Conservation (phyloP, 805 yeast species). For the Kuraishia floccosa region DNA sequence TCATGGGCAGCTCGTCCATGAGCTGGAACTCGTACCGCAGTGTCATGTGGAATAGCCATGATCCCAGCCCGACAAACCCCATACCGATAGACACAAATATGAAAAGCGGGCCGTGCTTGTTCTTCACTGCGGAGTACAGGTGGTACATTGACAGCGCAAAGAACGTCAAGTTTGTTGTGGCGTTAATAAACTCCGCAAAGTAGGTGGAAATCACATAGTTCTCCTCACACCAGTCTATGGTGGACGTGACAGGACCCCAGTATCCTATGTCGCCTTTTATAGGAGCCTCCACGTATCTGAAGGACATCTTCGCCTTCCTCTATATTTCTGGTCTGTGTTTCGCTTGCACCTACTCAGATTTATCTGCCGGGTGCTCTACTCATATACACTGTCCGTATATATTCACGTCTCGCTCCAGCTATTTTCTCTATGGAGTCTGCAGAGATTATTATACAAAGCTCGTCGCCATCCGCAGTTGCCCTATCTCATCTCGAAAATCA, state of each 20-base stretch:
- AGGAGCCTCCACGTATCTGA: too few relatives aligned
- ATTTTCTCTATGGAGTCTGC: too few relatives aligned
- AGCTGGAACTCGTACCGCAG: constrained; percentile 75
- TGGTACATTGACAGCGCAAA: constrained; percentile 21
- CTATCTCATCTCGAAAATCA: too few relatives aligned
- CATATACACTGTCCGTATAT: too few relatives aligned
- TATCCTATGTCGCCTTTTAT: constrained; percentile 30
- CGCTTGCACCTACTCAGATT: too few relatives aligned
- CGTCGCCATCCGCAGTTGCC: too few relatives aligned
- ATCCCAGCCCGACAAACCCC: constrained; percentile 79
- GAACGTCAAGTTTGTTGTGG: constrained; percentile 63
- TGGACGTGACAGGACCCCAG: constrained; percentile 77
- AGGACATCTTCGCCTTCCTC: too few relatives aligned
- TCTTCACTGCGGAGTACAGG: constrained; percentile 41
- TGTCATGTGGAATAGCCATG: constrained; percentile 95
- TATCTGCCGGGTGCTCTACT: too few relatives aligned
- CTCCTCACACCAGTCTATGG: constrained; percentile 98
- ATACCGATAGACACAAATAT: constrained; percentile 63
- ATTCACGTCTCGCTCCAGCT: too few relatives aligned
- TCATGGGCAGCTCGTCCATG: constrained; percentile 91
- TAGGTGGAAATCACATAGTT: constrained; percentile 81
- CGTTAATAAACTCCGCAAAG: constrained; percentile 82
- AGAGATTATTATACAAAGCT: too few relatives aligned
- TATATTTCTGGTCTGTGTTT: too few relatives aligned
- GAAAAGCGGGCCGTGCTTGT: constrained; percentile 60